These are phyloP conservation scores for Fusarium hainanense DNA, from an alignment of 2,329 filamentous ascomycete genomes.

Conservation along the genomic window DNA sequence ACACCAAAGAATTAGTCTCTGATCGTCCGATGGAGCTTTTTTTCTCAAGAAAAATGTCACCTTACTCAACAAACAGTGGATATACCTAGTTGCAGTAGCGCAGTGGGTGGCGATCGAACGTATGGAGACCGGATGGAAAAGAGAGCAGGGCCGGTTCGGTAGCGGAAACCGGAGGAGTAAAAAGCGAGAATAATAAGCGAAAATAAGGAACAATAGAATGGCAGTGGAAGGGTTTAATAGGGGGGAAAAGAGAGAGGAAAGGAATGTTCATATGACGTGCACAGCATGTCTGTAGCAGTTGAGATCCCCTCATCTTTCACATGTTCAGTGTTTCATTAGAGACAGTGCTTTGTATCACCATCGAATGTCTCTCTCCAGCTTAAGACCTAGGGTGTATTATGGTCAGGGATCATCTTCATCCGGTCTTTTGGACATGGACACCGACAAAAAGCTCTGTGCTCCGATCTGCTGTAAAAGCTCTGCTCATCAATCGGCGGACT, in stretches of 20 bases:
- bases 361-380: neutral
- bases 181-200: slow-evolving; percentile 8
- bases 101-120: slow-evolving; percentile 20
- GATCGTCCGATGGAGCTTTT: slow-evolving; percentile 12
- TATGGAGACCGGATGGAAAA: slow-evolving; percentile 16
- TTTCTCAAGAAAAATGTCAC: slow-evolving; percentile 14
- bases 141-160: slow-evolving; percentile 8
- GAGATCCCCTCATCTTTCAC: slow-evolving; percentile 25
- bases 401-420: neutral
- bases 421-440: neutral
- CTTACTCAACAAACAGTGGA: slow-evolving; percentile 28
- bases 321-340: slow-evolving; percentile 13
- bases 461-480: neutral
- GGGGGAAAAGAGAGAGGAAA: neutral
- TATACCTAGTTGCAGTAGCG: neutral
- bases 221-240: slow-evolving; percentile 13
- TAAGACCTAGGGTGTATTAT: too few relatives aligned
- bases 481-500: slow-evolving; percentile 20
- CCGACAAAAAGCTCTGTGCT: neutral
- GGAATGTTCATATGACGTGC: slow-evolving; percentile 36
- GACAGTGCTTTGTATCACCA: slow-evolving; percentile 15
- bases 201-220: neutral
- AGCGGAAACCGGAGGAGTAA: slow-evolving; percentile 4
- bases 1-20: slow-evolving; percentile 10
- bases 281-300: slow-evolving; percentile 6